These are phyloP conservation scores for Alternaria dauci DNA, from an alignment of 2,329 filamentous ascomycete species.

Conservation along the genomic window DNA sequence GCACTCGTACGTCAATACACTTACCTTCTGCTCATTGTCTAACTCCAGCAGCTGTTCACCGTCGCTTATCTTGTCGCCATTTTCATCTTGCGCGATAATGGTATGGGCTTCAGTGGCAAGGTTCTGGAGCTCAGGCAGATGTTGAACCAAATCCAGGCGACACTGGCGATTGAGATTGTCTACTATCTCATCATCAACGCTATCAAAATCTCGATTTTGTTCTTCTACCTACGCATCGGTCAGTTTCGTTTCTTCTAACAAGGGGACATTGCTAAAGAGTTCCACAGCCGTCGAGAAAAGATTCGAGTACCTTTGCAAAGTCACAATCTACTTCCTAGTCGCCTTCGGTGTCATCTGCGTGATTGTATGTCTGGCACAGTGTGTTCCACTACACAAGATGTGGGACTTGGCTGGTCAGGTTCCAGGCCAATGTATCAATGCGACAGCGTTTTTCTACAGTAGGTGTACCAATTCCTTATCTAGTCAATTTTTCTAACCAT, in stretches of 20 bases:
- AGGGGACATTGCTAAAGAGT: not conserved
- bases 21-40: not conserved
- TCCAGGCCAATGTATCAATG: slow-evolving; percentile 44
- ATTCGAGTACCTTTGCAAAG: slow-evolving; percentile 33
- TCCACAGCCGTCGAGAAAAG: slow-evolving; percentile 30
- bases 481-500: not conserved
- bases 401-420: slow-evolving; percentile 44
- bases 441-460: slow-evolving; percentile 34
- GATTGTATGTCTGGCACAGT: slow-evolving; percentile 40
- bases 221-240: slow-evolving; percentile 49
- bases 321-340: slow-evolving; percentile 37
- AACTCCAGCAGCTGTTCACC: slow-evolving; percentile 28
- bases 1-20: slow-evolving; percentile 32
- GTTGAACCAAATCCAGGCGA: slow-evolving; percentile 29
- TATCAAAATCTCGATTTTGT: slow-evolving; percentile 48
- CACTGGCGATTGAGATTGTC: slow-evolving; percentile 43
- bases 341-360: slow-evolving; percentile 38
- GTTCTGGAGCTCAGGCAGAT: slow-evolving; percentile 29
- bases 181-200: slow-evolving; percentile 40
- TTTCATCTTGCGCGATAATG: slow-evolving; percentile 30
- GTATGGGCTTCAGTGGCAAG: slow-evolving; percentile 36
- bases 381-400: slow-evolving; percentile 42
- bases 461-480: not conserved
- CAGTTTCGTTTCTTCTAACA: slow-evolving; percentile 3
- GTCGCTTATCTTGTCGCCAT: slow-evolving; percentile 38